Base-by-base conservation (phyloP, 768 basidiomycete species). In the Lactarius hatsudake region DNA sequence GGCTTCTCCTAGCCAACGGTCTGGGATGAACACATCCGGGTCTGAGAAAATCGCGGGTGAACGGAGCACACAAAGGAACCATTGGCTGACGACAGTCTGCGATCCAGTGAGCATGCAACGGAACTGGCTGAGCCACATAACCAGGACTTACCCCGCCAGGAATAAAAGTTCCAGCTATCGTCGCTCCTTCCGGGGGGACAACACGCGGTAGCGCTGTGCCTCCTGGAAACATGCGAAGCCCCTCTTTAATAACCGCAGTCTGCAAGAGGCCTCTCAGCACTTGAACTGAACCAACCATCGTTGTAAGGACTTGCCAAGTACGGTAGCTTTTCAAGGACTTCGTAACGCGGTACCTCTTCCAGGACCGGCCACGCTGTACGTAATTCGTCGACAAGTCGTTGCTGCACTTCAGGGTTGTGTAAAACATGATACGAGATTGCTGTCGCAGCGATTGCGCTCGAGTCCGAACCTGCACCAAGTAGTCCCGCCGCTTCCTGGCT, bases 201-300 rank as follows among this genome's bases (percentile, higher is more conserved):
- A 66, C 9, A 62, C 62, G 65, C 66, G 28, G 67, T 51, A 34
- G 70, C 63, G 60, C 51, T n/a, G 51, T 12, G 51, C 51, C 51
- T n/a, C 51, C 51, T n/a, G 51, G 51, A 53, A 53, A 53, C n/a
- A 53, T 53, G 20, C 51, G 51, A 10, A 53, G 51, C n/a, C 51
- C 51, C 51, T 53, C 51, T 28, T 53, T 53, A 2, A 53, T 1
- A 28, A 53, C n/a, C 40, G 40, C 40, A 17, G 40, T 40, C 40
- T 40, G 40, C 40, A 40, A 17, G 13, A 17, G 40, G 40, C 23
- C n/a, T 9, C n/a, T 53, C n/a, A 53, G 7, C 4, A 10, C 10
- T 53, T 9, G 3, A 15, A n/a, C 8, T n/a, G 15, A 28, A 36
- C 10, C 34, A 36, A 9, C 51, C 9, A 10, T n/a, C 9, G 17